Evolutionary conservation across 257 asterid species (phyloP).

Genomic region (Forsythia viridissima): DNA sequence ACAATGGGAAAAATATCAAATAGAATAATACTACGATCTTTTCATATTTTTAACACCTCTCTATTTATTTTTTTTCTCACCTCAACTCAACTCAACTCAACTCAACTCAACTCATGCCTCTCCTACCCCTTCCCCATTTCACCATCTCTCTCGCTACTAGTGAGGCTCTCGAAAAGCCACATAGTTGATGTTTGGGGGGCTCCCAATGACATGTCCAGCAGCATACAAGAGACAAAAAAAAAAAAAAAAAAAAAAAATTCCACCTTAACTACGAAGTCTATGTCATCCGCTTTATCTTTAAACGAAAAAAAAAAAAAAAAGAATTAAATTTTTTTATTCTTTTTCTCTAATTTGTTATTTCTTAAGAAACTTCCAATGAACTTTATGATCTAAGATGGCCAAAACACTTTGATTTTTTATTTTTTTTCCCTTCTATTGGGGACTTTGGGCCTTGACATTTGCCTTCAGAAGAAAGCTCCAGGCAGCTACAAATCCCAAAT

Average conservation of each 20-base stretch:
- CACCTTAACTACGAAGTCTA: neutral
- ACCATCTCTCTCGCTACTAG: neutral
- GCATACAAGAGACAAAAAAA: neutral
- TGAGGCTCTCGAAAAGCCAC: neutral
- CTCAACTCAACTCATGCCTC: neutral
- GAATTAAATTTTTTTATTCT: neutral
- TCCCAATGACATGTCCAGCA: neutral
- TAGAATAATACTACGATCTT: too few relatives aligned
- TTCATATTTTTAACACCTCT: too few relatives aligned
- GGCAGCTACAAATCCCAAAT: neutral
- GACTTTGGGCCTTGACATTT: neutral
- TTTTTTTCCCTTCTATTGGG: neutral
- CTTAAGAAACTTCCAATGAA: neutral
- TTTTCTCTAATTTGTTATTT: neutral
- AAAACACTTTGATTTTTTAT: neutral
- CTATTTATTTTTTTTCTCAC: too few relatives aligned
- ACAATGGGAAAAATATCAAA: too few relatives aligned
- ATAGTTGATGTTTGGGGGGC: neutral
- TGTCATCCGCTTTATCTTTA: neutral
- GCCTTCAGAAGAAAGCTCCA: neutral
- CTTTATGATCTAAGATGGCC: neutral
- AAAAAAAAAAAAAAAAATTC: too few relatives aligned
- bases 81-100: too few relatives aligned
- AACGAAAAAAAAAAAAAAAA: too few relatives aligned
- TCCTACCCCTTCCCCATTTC: neutral